Evolutionary conservation across 2,329 filamentous ascomycete species (phyloP).

Genomic region (Colletotrichum sp.): DNA sequence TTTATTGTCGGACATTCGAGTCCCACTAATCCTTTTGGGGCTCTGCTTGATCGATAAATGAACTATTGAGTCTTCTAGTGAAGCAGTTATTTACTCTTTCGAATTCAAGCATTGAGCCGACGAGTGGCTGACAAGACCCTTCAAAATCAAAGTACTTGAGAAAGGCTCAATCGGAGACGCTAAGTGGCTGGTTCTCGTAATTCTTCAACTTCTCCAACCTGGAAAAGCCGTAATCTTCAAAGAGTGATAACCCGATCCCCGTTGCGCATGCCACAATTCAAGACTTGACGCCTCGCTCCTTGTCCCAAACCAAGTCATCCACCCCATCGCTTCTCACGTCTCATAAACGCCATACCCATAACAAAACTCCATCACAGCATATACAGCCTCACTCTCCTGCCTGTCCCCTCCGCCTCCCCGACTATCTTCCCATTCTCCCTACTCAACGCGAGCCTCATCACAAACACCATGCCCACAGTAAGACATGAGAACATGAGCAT

Average conservation of each 20-base stretch:
- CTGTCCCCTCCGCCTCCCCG: background rate
- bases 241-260: background rate
- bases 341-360: background rate
- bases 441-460: constrained; percentile 9
- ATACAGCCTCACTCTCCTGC: constrained; percentile 7
- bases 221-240: background rate
- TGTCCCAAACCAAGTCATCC: background rate
- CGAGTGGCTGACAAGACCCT: background rate
- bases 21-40: background rate
- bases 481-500: constrained; percentile 13
- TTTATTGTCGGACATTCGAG: background rate
- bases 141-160: background rate
- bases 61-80: background rate
- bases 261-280: background rate
- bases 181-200: background rate
- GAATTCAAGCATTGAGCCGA: background rate
- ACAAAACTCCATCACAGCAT: background rate
- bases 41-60: background rate
- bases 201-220: background rate
- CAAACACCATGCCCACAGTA: background rate
- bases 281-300: background rate
- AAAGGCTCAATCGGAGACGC: background rate
- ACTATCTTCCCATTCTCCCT: constrained; percentile 10
- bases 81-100: background rate
- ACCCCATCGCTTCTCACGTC: background rate